These are phyloP conservation scores for Carex arenaria DNA, from an alignment of 202 grass and related monocot species.

Conservation along the genomic window DNA sequence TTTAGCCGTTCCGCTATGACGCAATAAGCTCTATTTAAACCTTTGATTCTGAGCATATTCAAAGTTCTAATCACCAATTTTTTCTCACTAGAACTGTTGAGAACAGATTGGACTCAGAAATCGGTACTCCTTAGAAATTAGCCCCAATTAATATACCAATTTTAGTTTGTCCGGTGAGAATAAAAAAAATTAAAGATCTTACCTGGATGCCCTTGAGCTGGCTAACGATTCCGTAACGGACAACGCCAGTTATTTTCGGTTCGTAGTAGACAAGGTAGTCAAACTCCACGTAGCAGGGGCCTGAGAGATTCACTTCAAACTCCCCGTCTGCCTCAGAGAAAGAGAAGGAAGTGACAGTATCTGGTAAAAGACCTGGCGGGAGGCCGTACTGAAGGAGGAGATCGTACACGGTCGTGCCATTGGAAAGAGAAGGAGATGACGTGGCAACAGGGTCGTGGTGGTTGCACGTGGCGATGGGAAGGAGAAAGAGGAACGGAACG, in stretches of 20 bases:
- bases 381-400: slow-evolving; percentile 28
- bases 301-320: slow-evolving; percentile 27
- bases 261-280: slow-evolving; percentile 32
- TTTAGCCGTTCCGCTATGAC: too few relatives aligned
- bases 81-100: not conserved
- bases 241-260: slow-evolving; percentile 20
- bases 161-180: not conserved
- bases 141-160: not conserved
- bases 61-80: not conserved
- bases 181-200: not conserved
- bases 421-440: not conserved
- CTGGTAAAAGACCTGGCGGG: slow-evolving; percentile 35
- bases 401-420: slow-evolving; percentile 23
- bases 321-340: slow-evolving; percentile 27
- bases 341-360: slow-evolving; percentile 23
- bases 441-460: not conserved
- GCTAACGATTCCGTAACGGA: slow-evolving; percentile 29
- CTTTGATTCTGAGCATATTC: not conserved
- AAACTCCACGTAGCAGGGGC: slow-evolving; percentile 42
- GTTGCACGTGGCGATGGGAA: not conserved
- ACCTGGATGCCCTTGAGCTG: slow-evolving; percentile 35
- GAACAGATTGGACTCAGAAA: not conserved
- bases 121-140: not conserved
- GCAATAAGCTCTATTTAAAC: too few relatives aligned
- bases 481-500: not conserved